phyloP scores from a whole-genome alignment of 139 green algal species.

The Cymbomonas tetramitiformis region DNA sequence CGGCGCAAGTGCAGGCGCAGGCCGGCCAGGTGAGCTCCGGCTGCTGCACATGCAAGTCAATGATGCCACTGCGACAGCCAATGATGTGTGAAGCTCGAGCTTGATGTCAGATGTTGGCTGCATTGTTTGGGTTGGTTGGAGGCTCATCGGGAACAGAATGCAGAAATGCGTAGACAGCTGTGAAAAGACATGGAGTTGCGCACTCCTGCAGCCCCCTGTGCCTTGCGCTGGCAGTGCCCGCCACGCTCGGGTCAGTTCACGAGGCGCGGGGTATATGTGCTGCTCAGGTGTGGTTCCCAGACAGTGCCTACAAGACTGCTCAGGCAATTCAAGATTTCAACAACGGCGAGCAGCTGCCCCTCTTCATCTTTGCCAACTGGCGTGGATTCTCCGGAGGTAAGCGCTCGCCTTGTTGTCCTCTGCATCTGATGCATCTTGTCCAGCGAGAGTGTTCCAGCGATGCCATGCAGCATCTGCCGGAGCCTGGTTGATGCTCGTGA shows the following conservation, averaged over 20 bases:
- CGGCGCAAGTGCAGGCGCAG: slow-evolving; percentile 24
- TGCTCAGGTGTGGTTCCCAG: slow-evolving; percentile 98
- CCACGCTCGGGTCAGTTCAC: background rate
- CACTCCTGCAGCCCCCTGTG: too few relatives aligned
- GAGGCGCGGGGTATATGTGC: background rate
- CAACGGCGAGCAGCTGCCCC: slow-evolving; percentile 69
- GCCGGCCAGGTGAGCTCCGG: too few relatives aligned
- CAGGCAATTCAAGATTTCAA: slow-evolving; percentile 94
- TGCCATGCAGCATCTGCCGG: too few relatives aligned
- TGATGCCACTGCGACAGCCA: background rate
- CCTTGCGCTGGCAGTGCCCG: too few relatives aligned
- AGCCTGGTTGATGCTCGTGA: too few relatives aligned
- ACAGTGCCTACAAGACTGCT: slow-evolving; percentile 89
- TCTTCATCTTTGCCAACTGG: slow-evolving; percentile 98
- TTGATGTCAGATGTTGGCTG: background rate
- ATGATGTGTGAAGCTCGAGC: background rate
- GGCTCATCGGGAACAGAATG: background rate
- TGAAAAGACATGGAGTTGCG: too few relatives aligned
- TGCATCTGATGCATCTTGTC: too few relatives aligned
- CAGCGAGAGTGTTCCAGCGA: too few relatives aligned
- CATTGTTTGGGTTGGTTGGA: background rate
- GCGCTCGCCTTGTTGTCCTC: too few relatives aligned
- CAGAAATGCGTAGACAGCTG: too few relatives aligned
- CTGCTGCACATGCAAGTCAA: too few relatives aligned
- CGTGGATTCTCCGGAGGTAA: slow-evolving; percentile 87